Conservation (phyloP, 169 alveolate genomes). For the Eimeria maxima region DNA sequence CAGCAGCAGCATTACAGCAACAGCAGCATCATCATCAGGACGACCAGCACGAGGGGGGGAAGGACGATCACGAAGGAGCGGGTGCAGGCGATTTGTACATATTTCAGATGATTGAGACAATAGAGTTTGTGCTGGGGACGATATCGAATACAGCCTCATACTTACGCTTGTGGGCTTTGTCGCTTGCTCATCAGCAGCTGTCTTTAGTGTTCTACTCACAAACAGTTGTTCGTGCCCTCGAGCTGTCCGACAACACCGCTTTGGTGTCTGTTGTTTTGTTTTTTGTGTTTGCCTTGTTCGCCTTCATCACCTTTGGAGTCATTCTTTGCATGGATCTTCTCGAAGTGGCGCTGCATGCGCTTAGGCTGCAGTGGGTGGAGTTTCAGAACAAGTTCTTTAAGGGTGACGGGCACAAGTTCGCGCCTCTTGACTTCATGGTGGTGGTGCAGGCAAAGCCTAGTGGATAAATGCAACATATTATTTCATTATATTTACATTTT, state of each 20-base stretch:
- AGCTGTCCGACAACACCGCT: slow-evolving; percentile 43
- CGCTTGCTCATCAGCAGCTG: slow-evolving; percentile 99
- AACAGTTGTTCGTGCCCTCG: slow-evolving; percentile 80
- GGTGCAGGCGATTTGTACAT: slow-evolving; percentile 95
- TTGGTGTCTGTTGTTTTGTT: slow-evolving; percentile 83
- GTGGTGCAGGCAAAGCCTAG: slow-evolving; percentile 53
- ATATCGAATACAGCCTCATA: slow-evolving; percentile 99
- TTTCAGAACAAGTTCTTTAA: slow-evolving; percentile 99
- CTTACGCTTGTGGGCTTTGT: slow-evolving; percentile 99
- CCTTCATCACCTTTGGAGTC: slow-evolving; percentile 97
- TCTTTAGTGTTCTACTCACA: slow-evolving; percentile 88
- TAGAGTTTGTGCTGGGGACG: slow-evolving; percentile 98
- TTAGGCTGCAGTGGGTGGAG: slow-evolving; percentile 99
- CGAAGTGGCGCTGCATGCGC: slow-evolving; percentile 99
- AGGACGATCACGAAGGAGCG: slow-evolving; percentile 81
- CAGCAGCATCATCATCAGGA: too few species aligned
- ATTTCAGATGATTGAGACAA: slow-evolving; percentile 98
- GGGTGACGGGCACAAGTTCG: slow-evolving; percentile 98
- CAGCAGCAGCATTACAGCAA: background rate
- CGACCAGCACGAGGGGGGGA: slow-evolving; percentile 73
- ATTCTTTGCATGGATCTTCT: slow-evolving; percentile 99
- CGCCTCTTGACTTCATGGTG: slow-evolving; percentile 90
- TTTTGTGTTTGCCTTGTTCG: slow-evolving; percentile 92
- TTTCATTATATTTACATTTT: background rate
- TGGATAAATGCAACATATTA: background rate